Base-by-base conservation (phyloP, 306 rosid species). In the Potentilla sterilis region DNA sequence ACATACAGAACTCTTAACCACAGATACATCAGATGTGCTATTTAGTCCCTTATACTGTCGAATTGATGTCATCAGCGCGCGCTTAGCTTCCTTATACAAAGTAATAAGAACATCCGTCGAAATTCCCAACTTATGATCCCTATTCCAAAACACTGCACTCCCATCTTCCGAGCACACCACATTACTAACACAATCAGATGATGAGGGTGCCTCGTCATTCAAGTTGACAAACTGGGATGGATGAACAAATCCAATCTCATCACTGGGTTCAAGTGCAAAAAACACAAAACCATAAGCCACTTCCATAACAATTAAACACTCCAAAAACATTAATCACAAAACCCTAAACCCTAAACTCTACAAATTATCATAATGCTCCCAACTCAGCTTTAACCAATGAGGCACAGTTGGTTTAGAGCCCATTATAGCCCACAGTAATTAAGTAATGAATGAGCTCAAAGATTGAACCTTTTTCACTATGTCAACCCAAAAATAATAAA, bases 241-340 rank as follows among this genome's bases (percentile, higher is more conserved):
- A 74, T 92, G 97, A 77, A 95, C 78, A 84, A 89, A 90, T 65
- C 97, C 98, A 67, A 95, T 80, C 81, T 92, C 97, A 78, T 95
- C 97, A 54, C 97, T 92, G 83, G 32, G 68, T 77, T 76, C 87
- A 79, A 80, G 47, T 55, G 49, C 41, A 77, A 67, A 47, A 75
- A 63, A 63, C 58, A 57, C 24, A 55, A 86, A 74, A 6, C 67
- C n/a, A 42, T 64, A 42, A 75, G 44, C 22, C 46, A 19, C 12
- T 58, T 16, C 3, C 52, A 74, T 14, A 40, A 54, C 8, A 54
- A 67, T 51, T 13, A 51, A 6, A 54, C 28, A 41, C 35, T 9
- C 61, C 68, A 22, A 59, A 48, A 21, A 18, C 49, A 73, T 61
- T 38, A 28, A 41, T 49, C 34, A 73, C 63, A 68, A 41, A 48